Base-by-base conservation (phyloP, 2,329 filamentous ascomycete genomes). In the Epicoccum nigrum region DNA sequence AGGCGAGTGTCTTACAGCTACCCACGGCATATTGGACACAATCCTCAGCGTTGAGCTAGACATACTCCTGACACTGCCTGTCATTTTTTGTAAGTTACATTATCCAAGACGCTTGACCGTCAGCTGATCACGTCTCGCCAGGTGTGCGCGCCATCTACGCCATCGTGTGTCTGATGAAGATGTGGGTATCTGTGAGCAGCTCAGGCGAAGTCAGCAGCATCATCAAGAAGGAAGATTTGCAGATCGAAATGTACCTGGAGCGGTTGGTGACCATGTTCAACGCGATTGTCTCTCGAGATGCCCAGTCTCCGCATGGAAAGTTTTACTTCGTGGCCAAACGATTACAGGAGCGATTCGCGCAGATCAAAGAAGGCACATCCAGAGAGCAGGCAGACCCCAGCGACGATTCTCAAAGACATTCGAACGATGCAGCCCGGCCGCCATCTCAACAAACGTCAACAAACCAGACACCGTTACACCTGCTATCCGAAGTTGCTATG, bases 141-240 rank as follows among this genome's bases (percentile, higher is more conserved):
- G 72, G 83, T 62, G 81, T 84, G 15, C 78, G 82, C 30, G 77
- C 79, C 38, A 79, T 81, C 9, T 85, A 84, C 60, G 79, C 82
- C 12, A 76, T 82, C 17, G 80, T 85, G 5, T 79, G 83, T 25
- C 73, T 85, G 7, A 83, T 84, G 70, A 85, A 84, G 60, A 79
- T 85, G 74, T 83, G 82, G 69, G 81, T 83, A 39, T 80, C 81
- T 1, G 76, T 79, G 6, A 78, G 75, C 4, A 74, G 72, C n/a
- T 77, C 78, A 4, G 73, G 73, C 16, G 79, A 82, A 59, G 70
- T 82, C 1, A 74, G 76, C 41, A 79, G 73, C 54, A 74, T 81
- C 46, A 78, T 82, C 66, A 74, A 75, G 31, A 72, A 76, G 28
- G 74, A 79, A 34, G 74, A 77, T 34, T 67, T 81, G 8, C 68